Conservation (phyloP, 108 stramenopile species). For the Cyclotella baltica region DNA sequence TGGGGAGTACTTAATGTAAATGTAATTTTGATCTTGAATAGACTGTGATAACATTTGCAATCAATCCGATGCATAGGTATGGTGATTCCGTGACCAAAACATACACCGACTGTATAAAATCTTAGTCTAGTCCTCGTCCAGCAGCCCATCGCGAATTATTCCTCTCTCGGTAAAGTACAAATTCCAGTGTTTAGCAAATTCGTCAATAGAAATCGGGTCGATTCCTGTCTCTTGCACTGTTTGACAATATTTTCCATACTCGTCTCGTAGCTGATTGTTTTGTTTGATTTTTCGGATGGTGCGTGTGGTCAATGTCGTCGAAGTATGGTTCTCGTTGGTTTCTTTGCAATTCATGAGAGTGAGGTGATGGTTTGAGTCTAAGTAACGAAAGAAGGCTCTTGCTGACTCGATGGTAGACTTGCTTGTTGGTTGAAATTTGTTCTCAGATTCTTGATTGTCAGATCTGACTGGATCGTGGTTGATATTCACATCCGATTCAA, state of each 20-base stretch:
- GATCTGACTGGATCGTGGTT: neutral
- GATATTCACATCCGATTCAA: neutral
- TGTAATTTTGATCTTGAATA: too few species aligned
- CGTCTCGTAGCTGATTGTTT: neutral
- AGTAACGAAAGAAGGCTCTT: slow-evolving; percentile 39
- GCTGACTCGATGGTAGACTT: slow-evolving; percentile 37
- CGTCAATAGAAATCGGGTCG: slow-evolving; percentile 12
- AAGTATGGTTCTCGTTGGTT: too few species aligned
- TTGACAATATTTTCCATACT: slow-evolving; percentile 10
- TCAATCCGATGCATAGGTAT: too few species aligned
- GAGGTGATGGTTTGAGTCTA: slow-evolving; percentile 44
- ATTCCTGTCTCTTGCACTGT: neutral
- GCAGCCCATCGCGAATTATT: slow-evolving; percentile 24
- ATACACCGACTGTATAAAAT: neutral
- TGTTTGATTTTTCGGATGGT: slow-evolving; percentile 11
- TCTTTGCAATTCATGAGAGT: slow-evolving; percentile 16
- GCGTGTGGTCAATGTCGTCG: neutral
- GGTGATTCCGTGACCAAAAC: too few species aligned
- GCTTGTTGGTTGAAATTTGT: slow-evolving; percentile 29
- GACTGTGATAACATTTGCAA: too few species aligned
- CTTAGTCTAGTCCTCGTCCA: slow-evolving; percentile 15
- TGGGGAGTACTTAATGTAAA: too few species aligned
- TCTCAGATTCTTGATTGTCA: neutral
- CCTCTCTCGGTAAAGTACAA: slow-evolving; percentile 17
- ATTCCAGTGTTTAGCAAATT: slow-evolving; percentile 22